Conservation (phyloP, 805 yeast genomes). For the Saccharomyces kudriavzevii region DNA sequence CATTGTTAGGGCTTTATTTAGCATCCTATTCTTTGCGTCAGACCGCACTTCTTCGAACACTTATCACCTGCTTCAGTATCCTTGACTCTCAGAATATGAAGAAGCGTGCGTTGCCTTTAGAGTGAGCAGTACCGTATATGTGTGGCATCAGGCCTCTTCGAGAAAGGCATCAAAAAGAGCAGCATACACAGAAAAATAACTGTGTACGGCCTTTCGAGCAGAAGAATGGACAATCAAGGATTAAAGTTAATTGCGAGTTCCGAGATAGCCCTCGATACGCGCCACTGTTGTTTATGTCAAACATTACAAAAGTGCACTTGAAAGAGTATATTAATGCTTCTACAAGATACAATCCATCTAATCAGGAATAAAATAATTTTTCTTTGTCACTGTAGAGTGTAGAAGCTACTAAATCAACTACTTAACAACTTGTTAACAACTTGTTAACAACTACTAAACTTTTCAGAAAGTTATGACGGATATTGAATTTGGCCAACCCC, state of each 20-base stretch:
- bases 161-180: background rate
- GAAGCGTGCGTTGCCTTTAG: background rate
- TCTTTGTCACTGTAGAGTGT: background rate
- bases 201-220: slow-evolving; percentile 1
- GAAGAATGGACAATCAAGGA: background rate
- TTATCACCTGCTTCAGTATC: background rate
- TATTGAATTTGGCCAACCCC: slow-evolving; percentile 13
- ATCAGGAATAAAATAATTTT: background rate
- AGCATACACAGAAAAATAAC: background rate
- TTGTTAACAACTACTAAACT: background rate
- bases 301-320: background rate
- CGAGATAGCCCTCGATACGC: background rate
- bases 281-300: slow-evolving; percentile 1
- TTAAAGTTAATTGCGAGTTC: background rate
- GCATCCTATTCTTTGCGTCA: background rate
- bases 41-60: background rate
- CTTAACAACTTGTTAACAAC: no score
- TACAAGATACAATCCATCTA: background rate
- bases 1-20: background rate
- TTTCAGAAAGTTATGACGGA: slow-evolving; percentile 6
- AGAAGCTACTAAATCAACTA: background rate
- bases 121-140: background rate
- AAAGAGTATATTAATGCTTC: background rate
- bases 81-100: background rate
- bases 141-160: background rate